A percentile compares a stretch with the other conserved stretches of the same genome.
phyloP scores from a whole-genome alignment of 441 rosid genomes.

The Caryocar brasiliense region DNA sequence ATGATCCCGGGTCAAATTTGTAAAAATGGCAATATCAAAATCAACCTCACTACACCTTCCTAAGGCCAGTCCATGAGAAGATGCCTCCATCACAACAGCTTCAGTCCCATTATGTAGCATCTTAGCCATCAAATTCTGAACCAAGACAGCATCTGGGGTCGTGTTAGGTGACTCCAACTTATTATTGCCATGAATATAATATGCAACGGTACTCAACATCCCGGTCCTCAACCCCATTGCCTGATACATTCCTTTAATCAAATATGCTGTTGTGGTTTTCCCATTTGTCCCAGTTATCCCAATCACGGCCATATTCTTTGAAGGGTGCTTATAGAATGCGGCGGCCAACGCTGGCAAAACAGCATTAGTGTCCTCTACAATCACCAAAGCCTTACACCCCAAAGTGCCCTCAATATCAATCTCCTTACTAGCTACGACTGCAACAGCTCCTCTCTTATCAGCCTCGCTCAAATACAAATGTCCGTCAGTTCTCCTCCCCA shows the following conservation, averaged over 20 bases:
- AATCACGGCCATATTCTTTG: conserved; percentile 65
- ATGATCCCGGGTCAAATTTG: conserved; percentile 55
- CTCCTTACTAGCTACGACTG: conserved; percentile 88
- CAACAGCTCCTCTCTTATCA: conserved; percentile 92
- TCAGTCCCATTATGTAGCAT: conserved; percentile 85
- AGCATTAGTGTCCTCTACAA: conserved; percentile 76
- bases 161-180: conserved; percentile 47
- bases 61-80: conserved; percentile 55
- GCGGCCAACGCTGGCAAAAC: conserved; percentile 79
- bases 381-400: conserved; percentile 75
- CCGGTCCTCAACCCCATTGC: conserved; percentile 90
- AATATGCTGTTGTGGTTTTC: conserved; percentile 63
- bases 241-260: conserved; percentile 72
- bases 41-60: conserved; percentile 72
- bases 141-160: conserved; percentile 65
- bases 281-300: conserved; percentile 79
- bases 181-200: conserved; percentile 61
- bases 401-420: conserved; percentile 79
- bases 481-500: conserved; percentile 55
- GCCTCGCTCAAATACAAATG: conserved; percentile 77
- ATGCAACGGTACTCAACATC: conserved; percentile 62
- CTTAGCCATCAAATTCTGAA: conserved; percentile 93
- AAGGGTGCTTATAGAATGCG: conserved; percentile 63
- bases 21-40: conserved; percentile 82
- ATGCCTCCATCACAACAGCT: conserved; percentile 79